phyloP scores from a whole-genome alignment of 352 stramenopile species.

The Blastocystis sp. region DNA sequence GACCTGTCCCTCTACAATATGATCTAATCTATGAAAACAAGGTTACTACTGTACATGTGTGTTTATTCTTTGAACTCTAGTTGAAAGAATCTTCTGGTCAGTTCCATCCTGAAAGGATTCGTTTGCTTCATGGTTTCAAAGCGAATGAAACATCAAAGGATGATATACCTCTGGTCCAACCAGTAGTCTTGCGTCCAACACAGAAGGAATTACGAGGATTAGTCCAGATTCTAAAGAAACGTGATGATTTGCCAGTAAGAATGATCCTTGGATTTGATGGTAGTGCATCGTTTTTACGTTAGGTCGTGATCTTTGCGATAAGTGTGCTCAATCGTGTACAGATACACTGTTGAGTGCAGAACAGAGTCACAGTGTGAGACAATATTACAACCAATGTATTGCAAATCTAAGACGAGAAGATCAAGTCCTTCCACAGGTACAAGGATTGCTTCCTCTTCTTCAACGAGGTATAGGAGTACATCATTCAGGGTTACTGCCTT shows the following conservation, averaged over 20 bases:
- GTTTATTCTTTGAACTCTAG: conserved; percentile 65
- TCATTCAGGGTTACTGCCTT: conserved; percentile 89
- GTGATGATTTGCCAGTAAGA: conserved; percentile 2
- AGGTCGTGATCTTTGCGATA: conserved; percentile 74
- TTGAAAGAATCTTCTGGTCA: conserved; percentile 67
- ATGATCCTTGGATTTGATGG: neutral
- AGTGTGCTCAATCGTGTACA: conserved; percentile 68
- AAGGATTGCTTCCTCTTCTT: conserved; percentile 75
- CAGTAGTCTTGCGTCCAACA: conserved; percentile 62
- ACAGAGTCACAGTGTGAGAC: conserved; percentile 64
- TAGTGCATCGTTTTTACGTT: conserved; percentile 61
- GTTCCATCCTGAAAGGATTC: conserved; percentile 67
- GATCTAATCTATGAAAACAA: conserved; percentile 83
- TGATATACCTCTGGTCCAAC: conserved; percentile 68
- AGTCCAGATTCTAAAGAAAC: neutral
- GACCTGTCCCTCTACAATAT: conserved; percentile 88
- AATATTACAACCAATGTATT: conserved; percentile 67
- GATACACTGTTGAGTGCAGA: conserved; percentile 68
- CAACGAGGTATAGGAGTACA: conserved; percentile 89
- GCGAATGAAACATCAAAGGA: conserved; percentile 47
- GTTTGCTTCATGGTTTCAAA: conserved; percentile 66
- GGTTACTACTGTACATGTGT: conserved; percentile 76
- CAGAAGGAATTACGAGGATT: neutral
- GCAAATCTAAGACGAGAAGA: conserved; percentile 73
- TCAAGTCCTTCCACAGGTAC: conserved; percentile 70